Percentiles rank a stretch among this genome's conserved stretches.
Conservation (phyloP, 176 grass and related monocot species). For the Oryza punctata region DNA sequence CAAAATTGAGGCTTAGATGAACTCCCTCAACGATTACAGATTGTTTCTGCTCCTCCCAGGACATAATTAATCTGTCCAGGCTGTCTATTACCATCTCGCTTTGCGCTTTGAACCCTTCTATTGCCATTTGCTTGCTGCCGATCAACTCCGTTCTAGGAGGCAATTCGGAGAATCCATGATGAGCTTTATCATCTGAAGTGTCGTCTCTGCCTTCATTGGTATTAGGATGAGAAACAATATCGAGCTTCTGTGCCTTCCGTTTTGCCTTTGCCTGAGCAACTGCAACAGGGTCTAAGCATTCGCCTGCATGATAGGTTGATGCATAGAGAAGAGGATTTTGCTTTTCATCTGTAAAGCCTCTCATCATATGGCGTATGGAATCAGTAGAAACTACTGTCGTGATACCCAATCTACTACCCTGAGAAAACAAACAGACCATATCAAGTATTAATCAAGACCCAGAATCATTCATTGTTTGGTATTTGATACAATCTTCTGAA, state of each 20-base stretch:
- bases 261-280: conserved; percentile 83
- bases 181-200: conserved; percentile 51
- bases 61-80: conserved; percentile 85
- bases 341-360: conserved; percentile 79
- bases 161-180: conserved; percentile 38
- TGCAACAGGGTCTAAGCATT: conserved; percentile 80
- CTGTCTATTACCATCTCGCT: conserved; percentile 98
- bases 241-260: conserved; percentile 70
- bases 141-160: conserved; percentile 58
- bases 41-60: conserved; percentile 96
- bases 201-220: conserved; percentile 44
- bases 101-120: conserved; percentile 96
- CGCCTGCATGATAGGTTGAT: conserved; percentile 95
- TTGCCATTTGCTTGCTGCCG: conserved; percentile 78
- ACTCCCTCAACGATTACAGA: conserved; percentile 97
- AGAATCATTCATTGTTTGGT: neutral
- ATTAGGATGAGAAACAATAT: conserved; percentile 46
- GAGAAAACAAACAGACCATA: conserved; percentile 11
- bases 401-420: conserved; percentile 89
- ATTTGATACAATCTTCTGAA: conserved; percentile 12
- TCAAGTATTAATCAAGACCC: conserved; percentile 11
- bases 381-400: conserved; percentile 94
- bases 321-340: conserved; percentile 92
- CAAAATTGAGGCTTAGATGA: conserved; percentile 97
- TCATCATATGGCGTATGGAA: conserved; percentile 98